These are phyloP conservation scores for Schwanniomyces pseudopolymorphus DNA, from an alignment of 805 yeast species.

Conservation along the genomic window DNA sequence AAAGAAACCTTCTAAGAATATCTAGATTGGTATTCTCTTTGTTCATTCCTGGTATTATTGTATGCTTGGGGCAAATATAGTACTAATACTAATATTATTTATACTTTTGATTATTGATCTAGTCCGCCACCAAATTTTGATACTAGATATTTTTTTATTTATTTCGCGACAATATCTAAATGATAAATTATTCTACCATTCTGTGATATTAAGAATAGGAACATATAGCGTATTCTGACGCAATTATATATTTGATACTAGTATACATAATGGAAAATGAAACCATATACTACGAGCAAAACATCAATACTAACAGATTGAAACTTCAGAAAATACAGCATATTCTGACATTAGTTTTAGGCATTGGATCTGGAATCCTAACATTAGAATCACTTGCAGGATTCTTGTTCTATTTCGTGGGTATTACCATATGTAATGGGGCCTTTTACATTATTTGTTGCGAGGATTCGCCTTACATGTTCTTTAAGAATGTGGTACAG, in stretches of 20 bases:
- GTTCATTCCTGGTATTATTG: not conserved
- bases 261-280: conserved; percentile 5
- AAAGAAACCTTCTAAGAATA: conserved; percentile 29
- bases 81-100: not conserved
- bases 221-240: not conserved
- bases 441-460: conserved; percentile 33
- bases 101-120: not conserved
- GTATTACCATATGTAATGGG: conserved; percentile 29
- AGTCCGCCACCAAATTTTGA: conserved; percentile 6
- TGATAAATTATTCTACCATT: not conserved
- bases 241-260: not conserved
- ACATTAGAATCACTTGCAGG: conserved; percentile 38
- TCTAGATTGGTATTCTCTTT: not conserved
- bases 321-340: conserved; percentile 36
- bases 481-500: conserved; percentile 28
- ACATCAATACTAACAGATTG: conserved; percentile 27
- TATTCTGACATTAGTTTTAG: conserved; percentile 35
- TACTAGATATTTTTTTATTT: not conserved
- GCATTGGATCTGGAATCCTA: conserved; percentile 40
- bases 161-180: not conserved
- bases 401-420: conserved; percentile 33
- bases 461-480: conserved; percentile 23
- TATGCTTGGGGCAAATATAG: not conserved
- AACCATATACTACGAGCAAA: conserved; percentile 23
- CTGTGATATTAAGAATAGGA: not conserved